These are phyloP conservation scores for Haematococcus lacustris DNA, from an alignment of 139 green algal species.

Conservation along the genomic window DNA sequence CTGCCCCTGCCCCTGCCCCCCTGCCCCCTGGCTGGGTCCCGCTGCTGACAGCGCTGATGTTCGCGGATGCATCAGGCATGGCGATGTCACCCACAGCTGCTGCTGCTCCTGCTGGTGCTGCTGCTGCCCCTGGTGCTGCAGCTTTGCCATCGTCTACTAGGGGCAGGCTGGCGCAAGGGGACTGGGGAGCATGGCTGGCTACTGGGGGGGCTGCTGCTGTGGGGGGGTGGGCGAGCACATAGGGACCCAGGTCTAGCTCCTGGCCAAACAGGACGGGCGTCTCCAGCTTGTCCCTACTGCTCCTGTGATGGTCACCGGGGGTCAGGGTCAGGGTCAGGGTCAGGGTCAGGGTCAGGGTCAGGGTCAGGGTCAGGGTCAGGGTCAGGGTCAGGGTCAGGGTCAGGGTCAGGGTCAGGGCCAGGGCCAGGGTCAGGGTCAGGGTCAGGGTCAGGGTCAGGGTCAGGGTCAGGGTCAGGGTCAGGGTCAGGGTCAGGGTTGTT, in stretches of 20 bases:
- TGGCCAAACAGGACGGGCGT: conserved; percentile 54
- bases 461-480: background rate
- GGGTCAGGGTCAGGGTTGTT: background rate
- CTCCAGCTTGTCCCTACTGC: conserved; percentile 78
- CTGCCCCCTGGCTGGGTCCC: too few relatives aligned
- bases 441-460: background rate
- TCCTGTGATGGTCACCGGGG: conserved; percentile 3
- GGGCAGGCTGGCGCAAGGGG: background rate
- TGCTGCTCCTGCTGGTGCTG: background rate
- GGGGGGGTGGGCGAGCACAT: conserved; percentile 21
- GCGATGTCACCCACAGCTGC: conserved; percentile 8
- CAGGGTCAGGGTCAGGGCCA: background rate
- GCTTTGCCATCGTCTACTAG: background rate
- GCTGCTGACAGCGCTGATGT: too few relatives aligned
- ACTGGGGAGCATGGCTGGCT: background rate
- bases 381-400: background rate
- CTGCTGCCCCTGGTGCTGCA: conserved; percentile 1
- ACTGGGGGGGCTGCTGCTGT: conserved; percentile 13
- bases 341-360: background rate
- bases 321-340: background rate
- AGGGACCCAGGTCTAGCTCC: conserved; percentile 65
- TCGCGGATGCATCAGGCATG: too few relatives aligned
- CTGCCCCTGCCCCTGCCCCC: too few relatives aligned
- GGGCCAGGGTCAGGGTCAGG: background rate
- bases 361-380: background rate